phyloP scores from a whole-genome alignment of 2,329 filamentous ascomycete genomes.

The Arthrobotrys iridis region DNA sequence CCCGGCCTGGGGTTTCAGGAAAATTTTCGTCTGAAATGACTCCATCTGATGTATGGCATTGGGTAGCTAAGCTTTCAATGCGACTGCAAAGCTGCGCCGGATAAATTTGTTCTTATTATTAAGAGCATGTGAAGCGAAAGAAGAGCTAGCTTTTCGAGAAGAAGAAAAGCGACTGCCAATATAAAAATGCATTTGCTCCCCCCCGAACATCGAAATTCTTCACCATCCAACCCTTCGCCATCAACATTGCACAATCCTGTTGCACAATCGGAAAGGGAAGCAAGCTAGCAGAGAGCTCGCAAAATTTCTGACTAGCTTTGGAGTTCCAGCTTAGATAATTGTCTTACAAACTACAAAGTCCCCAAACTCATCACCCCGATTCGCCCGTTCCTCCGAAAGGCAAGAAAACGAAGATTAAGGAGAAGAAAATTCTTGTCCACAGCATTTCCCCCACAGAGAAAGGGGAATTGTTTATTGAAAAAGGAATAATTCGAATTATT shows the following conservation, averaged over 20 bases:
- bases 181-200: conserved; percentile 7
- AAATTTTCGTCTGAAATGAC: conserved; percentile 5
- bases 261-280: too few relatives aligned
- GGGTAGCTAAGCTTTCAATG: not conserved
- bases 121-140: conserved; percentile 1
- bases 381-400: not conserved
- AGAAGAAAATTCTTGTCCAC: not conserved
- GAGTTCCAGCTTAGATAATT: not conserved
- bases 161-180: too few relatives aligned
- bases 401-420: not conserved
- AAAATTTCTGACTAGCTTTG: not conserved
- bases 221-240: not conserved
- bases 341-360: conserved; percentile 4
- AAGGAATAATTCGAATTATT: not conserved
- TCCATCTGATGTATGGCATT: not conserved
- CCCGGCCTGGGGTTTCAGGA: conserved; percentile 3
- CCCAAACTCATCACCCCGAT: not conserved
- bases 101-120: not conserved
- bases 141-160: not conserved
- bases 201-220: not conserved
- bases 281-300: not conserved
- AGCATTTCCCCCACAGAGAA: not conserved
- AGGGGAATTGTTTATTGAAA: not conserved
- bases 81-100: not conserved
- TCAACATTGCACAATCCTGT: too few relatives aligned